Evolutionary conservation across 2,329 filamentous ascomycete genomes (phyloP).

Genomic region (Lecanosticta acicola): DNA sequence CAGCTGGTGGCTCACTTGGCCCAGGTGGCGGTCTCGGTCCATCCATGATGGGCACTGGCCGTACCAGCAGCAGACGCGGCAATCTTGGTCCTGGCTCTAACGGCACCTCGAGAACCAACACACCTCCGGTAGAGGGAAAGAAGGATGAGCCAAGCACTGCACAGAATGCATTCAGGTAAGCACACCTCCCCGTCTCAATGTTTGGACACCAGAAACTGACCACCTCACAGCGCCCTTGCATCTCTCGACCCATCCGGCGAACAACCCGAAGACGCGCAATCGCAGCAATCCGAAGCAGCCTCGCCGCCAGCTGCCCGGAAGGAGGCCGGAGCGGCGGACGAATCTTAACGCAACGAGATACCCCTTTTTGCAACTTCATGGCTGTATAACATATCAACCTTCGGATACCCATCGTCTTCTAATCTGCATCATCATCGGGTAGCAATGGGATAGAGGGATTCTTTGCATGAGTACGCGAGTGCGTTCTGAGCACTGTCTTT

Average conservation of each 20-base stretch:
- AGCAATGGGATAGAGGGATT: constrained; percentile 7
- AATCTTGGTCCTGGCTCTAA: constrained; percentile 52
- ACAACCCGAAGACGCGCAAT: constrained; percentile 56
- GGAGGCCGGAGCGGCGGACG: constrained; percentile 25
- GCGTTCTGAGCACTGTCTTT: constrained; percentile 6
- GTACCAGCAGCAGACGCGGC: constrained; percentile 71
- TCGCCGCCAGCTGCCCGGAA: constrained; percentile 30
- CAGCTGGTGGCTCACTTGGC: constrained; percentile 58
- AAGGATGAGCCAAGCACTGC: constrained; percentile 57
- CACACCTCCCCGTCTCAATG: constrained; percentile 3
- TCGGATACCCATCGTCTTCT: constrained; percentile 20
- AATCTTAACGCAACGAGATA: constrained; percentile 27
- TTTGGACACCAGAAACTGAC: constrained; percentile 29
- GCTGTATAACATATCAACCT: constrained; percentile 20
- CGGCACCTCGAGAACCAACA: constrained; percentile 82
- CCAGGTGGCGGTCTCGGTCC: constrained; percentile 64
- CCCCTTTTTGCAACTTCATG: constrained; percentile 22
- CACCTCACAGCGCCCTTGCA: constrained; percentile 46
- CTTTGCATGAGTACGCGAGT: constrained; percentile 2
- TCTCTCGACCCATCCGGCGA: constrained; percentile 52
- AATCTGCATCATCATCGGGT: constrained; percentile 12
- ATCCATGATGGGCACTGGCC: constrained; percentile 57
- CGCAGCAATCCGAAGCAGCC: constrained; percentile 35
- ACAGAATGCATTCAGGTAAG: constrained; percentile 92
- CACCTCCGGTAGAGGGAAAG: constrained; percentile 64